Conservation (phyloP, 495 filamentous ascomycete genomes). For the Pyrenopolyporus hunteri region DNA sequence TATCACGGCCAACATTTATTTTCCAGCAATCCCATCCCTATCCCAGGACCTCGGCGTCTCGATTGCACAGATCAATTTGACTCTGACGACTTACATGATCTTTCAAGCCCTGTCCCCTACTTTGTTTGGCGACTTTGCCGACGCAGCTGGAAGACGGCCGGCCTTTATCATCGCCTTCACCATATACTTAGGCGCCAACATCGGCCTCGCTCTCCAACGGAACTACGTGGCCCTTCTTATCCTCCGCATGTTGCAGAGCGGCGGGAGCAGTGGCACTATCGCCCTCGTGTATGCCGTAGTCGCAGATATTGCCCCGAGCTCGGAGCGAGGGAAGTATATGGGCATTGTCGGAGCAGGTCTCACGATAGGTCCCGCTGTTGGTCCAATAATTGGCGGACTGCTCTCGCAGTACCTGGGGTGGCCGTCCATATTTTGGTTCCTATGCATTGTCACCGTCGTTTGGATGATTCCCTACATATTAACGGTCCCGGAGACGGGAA, state of each 20-base stretch:
- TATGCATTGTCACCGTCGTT: slow-evolving; percentile 62
- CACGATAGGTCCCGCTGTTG: slow-evolving; percentile 61
- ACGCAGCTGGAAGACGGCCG: slow-evolving; percentile 63
- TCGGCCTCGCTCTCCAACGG: slow-evolving; percentile 66
- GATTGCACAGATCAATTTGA: slow-evolving; percentile 68
- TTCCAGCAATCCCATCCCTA: slow-evolving; percentile 69
- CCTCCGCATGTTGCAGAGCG: slow-evolving; percentile 67
- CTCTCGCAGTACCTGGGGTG: slow-evolving; percentile 70
- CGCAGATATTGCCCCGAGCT: slow-evolving; percentile 64
- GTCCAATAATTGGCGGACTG: slow-evolving; percentile 69
- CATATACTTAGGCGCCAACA: slow-evolving; percentile 66
- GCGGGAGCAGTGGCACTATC: slow-evolving; percentile 63
- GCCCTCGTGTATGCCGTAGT: slow-evolving; percentile 66
- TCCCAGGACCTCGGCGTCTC: slow-evolving; percentile 62
- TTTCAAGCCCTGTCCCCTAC: slow-evolving; percentile 65
- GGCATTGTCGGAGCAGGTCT: slow-evolving; percentile 59
- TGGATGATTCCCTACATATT: slow-evolving; percentile 61
- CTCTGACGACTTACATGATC: slow-evolving; percentile 69
- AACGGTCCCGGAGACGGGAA: slow-evolving; percentile 69
- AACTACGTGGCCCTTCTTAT: slow-evolving; percentile 66
- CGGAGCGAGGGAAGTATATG: slow-evolving; percentile 67
- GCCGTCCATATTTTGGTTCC: slow-evolving; percentile 77
- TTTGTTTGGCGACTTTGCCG: slow-evolving; percentile 65
- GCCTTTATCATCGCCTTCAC: slow-evolving; percentile 63
- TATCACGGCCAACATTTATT: slow-evolving; percentile 80